phyloP scores from a whole-genome alignment of 73 alveolate genomes.

The Stentor roeselii region DNA sequence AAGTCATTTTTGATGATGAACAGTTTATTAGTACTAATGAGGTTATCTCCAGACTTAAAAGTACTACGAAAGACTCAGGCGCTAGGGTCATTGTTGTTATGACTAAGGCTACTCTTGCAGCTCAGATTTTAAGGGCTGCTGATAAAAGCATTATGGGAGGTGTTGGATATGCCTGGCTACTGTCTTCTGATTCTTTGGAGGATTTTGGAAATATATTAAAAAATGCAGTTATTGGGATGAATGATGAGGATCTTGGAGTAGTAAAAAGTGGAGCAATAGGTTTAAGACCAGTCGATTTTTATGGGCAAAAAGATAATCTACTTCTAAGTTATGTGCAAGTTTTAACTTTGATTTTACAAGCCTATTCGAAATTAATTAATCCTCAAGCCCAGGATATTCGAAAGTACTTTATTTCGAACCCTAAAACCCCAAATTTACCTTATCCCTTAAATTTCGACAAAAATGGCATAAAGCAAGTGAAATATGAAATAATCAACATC shows the following conservation, averaged over 20 bases:
- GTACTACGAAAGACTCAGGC: slow-evolving; percentile 2
- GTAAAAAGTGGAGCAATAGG: slow-evolving; percentile 23
- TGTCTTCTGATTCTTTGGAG: not conserved
- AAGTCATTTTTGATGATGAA: not conserved
- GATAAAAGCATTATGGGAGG: slow-evolving; percentile 27
- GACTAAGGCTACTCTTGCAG: not conserved
- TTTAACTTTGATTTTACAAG: too few species aligned
- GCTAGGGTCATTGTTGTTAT: slow-evolving; percentile 19
- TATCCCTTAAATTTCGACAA: not conserved
- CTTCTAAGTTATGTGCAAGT: too few species aligned
- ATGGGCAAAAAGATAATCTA: too few species aligned
- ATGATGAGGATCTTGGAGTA: too few species aligned
- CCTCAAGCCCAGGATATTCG: too few species aligned
- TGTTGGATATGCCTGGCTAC: slow-evolving; percentile 18
- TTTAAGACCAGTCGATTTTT: not conserved
- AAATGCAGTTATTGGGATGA: too few species aligned
- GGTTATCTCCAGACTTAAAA: not conserved
- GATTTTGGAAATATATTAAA: not conserved
- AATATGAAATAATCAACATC: not conserved
- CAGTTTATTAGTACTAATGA: not conserved
- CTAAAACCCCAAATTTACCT: not conserved
- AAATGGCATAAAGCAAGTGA: not conserved
- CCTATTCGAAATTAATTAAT: too few species aligned
- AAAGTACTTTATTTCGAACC: not conserved
- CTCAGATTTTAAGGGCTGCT: slow-evolving; percentile 15